Conservation (phyloP, 2,329 filamentous ascomycete species). For the Aspergillus spinulosporus region DNA sequence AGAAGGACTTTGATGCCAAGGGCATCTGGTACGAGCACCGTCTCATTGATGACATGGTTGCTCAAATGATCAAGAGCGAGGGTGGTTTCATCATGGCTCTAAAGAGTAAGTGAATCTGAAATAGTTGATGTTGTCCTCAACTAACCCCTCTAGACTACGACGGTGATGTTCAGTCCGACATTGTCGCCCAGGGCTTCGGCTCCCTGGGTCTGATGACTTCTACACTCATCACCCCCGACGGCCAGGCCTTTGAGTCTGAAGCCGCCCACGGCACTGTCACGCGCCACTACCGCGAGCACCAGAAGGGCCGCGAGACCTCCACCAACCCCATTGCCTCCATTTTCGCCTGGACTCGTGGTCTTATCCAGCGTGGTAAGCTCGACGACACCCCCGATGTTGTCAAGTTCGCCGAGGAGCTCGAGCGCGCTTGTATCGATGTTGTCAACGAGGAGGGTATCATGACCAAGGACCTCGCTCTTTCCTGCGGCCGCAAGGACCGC, state of each 20-base stretch:
- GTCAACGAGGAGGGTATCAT: constrained; percentile 94
- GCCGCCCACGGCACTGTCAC: constrained; percentile 98
- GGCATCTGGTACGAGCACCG: constrained; percentile 99
- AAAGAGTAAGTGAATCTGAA: constrained; percentile 69
- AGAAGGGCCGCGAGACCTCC: constrained; percentile 94
- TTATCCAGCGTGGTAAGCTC: constrained; percentile 88
- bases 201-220: constrained; percentile 98
- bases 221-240: constrained; percentile 92
- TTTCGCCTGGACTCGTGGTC: constrained; percentile 96
- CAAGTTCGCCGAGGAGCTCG: constrained; percentile 85
- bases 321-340: constrained; percentile 99
- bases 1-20: constrained; percentile 84
- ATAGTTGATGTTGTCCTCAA: neutral
- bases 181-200: constrained; percentile 96
- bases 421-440: constrained; percentile 90
- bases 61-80: constrained; percentile 99
- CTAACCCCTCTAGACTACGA: constrained; percentile 73
- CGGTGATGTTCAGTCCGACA: constrained; percentile 97
- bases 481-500: constrained; percentile 82
- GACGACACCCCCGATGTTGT: constrained; percentile 91
- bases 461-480: constrained; percentile 98
- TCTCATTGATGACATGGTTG: constrained; percentile 99
- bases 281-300: constrained; percentile 97
- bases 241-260: constrained; percentile 96
- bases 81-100: constrained; percentile 96